Evolutionary conservation across 495 filamentous ascomycete species (phyloP), one percentile per base, ranked within the genome.

Genomic region (Letharia columbiana): DNA sequence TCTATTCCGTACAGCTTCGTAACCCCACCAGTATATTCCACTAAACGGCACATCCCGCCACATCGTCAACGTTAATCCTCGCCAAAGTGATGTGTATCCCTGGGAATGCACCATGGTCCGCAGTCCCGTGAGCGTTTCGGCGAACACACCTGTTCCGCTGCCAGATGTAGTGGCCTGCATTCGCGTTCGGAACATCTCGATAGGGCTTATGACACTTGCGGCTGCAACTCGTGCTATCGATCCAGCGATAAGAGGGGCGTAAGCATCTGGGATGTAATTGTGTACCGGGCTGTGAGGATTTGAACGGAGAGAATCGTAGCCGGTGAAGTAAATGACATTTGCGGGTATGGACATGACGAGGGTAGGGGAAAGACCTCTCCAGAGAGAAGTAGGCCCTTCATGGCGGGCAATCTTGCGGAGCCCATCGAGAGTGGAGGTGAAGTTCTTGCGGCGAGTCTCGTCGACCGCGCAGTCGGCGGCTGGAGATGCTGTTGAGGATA

Each of bases 11-110:
- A 91, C 85, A 40, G 84, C 81, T 79, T 98, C 94, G 73, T 98
- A 98, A 17, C 94, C 94, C 84, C 89, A 91, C 94, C 94, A 98
- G 77, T 98, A 98, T 63, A 98, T 81, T 11, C 89, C 94, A 8
- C 93, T 97, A 73, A 98, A 98, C 1, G 94, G 94, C 0, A 97
- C 94, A 73, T 98, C 94, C 40, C 94, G 83, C 94, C 94, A 98
- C 71, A 98, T 84, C 0, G 93, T 98, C 41, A 98, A 80, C 0
- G 88, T 91, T 63, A 98, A 77, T 0, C 94, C 94, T n/a, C 94
- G 81, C 94, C 94, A 98, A 0, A 98, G 83, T 2, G 92, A 89
- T 12, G 80, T 80, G 66, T 92, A 90, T 9, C 94, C 94, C 62
- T 89, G 82, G 0, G 73, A 75, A 11, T 80, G 76, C 0, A 96